Evolutionary conservation across 352 stramenopile genomes (phyloP).

Genomic region (Globisporangium viniferum): DNA sequence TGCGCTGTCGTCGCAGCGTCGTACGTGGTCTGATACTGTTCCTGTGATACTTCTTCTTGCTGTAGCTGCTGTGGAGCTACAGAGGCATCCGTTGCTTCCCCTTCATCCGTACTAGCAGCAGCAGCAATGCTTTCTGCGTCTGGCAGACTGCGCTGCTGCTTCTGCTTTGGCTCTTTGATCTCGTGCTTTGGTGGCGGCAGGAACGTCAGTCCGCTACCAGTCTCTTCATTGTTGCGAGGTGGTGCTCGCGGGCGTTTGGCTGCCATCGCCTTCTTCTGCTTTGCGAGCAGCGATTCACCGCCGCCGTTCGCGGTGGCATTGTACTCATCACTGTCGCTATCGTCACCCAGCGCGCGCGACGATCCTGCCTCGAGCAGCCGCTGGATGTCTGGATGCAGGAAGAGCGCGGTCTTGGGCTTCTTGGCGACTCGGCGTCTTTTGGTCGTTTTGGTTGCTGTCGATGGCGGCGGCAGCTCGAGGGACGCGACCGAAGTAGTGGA

Average conservation of each 20-base stretch:
- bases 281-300: constrained; percentile 37
- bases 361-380: constrained; percentile 43
- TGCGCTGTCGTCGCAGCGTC: constrained; percentile 6
- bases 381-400: constrained; percentile 56
- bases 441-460: constrained; percentile 13
- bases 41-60: constrained; percentile 3
- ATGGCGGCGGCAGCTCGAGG: not conserved
- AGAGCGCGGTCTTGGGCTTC: constrained; percentile 50
- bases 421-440: constrained; percentile 31
- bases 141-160: not conserved
- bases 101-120: constrained; percentile 20
- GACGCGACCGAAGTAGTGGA: not conserved
- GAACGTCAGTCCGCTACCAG: constrained; percentile 39
- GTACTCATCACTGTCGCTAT: constrained; percentile 32
- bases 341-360: constrained; percentile 13
- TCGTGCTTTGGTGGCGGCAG: constrained; percentile 58
- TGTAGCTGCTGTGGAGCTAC: not conserved
- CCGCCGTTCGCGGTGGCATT: not conserved
- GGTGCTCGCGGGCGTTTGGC: constrained; percentile 29
- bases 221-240: constrained; percentile 5
- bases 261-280: constrained; percentile 42
- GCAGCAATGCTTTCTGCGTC: not conserved
- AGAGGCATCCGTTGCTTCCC: not conserved
- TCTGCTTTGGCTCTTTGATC: constrained; percentile 42
- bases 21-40: constrained; percentile 8